Conservation (phyloP, 2,329 filamentous ascomycete genomes). For the Monilinia polystroma region DNA sequence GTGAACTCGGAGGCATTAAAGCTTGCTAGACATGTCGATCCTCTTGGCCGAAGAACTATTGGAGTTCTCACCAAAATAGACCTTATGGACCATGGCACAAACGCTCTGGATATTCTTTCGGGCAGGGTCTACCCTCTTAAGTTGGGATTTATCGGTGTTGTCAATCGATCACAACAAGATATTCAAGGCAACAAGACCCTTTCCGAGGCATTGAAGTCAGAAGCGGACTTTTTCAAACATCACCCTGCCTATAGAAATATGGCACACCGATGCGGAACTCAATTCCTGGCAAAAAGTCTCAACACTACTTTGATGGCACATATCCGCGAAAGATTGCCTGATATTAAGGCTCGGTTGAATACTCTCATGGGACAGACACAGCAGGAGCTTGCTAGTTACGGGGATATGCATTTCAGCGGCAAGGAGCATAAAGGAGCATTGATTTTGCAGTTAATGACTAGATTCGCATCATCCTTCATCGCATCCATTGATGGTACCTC, state of each 20-base stretch:
- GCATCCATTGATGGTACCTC: constrained; percentile 98
- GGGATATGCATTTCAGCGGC: constrained; percentile 95
- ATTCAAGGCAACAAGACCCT: constrained; percentile 96
- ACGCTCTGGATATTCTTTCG: constrained; percentile 95
- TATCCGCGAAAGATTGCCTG: constrained; percentile 90
- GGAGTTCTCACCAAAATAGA: constrained; percentile 96
- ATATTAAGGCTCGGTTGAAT: constrained; percentile 97
- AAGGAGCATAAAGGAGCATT: constrained; percentile 95
- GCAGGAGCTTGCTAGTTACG: constrained; percentile 96
- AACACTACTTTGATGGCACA: constrained; percentile 95
- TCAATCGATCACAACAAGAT: constrained; percentile 97
- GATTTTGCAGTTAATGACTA: constrained; percentile 95
- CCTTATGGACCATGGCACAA: constrained; percentile 98
- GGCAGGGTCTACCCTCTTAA: constrained; percentile 96
- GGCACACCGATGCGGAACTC: constrained; percentile 86
- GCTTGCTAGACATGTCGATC: constrained; percentile 93
- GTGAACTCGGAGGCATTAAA: constrained; percentile 98
- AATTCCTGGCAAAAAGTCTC: constrained; percentile 89
- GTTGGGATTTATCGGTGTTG: constrained; percentile 95
- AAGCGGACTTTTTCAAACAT: constrained; percentile 93
- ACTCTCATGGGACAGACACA: constrained; percentile 99
- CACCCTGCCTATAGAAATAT: constrained; percentile 98
- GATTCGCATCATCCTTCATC: constrained; percentile 96
- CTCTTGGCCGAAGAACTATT: constrained; percentile 90
- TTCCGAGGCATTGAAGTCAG: constrained; percentile 82